phyloP scores from a whole-genome alignment of 495 filamentous ascomycete genomes.

The Cladorrhinum samala region DNA sequence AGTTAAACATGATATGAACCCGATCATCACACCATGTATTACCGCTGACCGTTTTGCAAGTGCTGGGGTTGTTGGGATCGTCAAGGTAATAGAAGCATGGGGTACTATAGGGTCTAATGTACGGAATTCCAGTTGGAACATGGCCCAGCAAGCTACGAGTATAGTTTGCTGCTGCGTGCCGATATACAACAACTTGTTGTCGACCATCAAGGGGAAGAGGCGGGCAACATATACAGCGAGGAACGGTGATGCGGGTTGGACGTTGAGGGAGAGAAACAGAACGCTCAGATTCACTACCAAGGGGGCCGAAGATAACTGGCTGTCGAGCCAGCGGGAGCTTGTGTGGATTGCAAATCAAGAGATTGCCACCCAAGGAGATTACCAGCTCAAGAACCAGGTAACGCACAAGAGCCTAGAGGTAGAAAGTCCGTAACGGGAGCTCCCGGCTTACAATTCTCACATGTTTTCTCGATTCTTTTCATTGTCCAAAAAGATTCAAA shows the following conservation, averaged over 20 bases:
- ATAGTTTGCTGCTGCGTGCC: neutral
- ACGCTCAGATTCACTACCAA: neutral
- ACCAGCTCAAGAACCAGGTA: no score
- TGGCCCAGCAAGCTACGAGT: neutral
- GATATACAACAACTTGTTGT: neutral
- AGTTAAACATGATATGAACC: neutral
- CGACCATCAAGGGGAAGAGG: neutral
- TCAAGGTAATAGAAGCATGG: neutral
- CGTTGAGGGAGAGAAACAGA: neutral
- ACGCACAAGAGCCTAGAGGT: no score
- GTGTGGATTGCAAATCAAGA: no score
- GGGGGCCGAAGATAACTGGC: neutral
- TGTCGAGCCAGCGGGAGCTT: neutral
- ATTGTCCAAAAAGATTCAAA: no score
- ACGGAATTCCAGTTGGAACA: neutral
- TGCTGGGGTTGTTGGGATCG: neutral
- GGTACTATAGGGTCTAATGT: neutral
- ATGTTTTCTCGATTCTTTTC: no score
- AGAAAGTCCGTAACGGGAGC: no score
- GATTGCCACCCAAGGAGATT: no score
- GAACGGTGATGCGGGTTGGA: neutral
- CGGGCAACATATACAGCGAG: neutral
- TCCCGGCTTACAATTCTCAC: no score
- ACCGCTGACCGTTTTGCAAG: neutral
- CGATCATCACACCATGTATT: neutral